Evolutionary conservation across 2,329 filamentous ascomycete species (phyloP).

Genomic region (Verticillium nubilum): DNA sequence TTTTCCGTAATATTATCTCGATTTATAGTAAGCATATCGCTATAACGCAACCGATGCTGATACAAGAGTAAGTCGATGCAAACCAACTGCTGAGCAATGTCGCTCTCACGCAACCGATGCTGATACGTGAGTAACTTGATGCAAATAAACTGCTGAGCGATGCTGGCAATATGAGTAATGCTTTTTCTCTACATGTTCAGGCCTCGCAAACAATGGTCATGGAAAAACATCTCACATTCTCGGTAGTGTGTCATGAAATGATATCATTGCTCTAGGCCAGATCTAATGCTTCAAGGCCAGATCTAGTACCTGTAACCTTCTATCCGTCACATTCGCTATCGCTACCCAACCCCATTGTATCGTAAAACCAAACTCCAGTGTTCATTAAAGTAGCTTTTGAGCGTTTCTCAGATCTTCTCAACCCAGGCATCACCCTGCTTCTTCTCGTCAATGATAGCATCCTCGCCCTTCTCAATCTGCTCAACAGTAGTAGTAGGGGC

Average conservation of each 20-base stretch:
- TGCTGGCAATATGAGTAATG: too few relatives aligned
- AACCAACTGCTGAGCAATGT: too few relatives aligned
- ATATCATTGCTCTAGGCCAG: not conserved
- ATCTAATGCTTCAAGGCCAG: not conserved
- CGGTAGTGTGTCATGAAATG: not conserved
- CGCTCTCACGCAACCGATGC: too few relatives aligned
- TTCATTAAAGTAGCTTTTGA: not conserved
- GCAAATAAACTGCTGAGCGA: too few relatives aligned
- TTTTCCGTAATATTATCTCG: too few relatives aligned
- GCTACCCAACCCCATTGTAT: not conserved
- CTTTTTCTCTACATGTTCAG: too few relatives aligned
- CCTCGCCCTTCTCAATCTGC: slow-evolving; percentile 1
- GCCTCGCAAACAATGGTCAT: too few relatives aligned
- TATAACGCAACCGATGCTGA: too few relatives aligned
- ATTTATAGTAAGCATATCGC: too few relatives aligned
- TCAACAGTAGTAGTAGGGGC: slow-evolving; percentile 13
- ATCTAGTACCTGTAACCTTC: not conserved
- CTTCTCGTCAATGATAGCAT: not conserved
- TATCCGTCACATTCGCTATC: not conserved
- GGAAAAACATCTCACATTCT: too few relatives aligned
- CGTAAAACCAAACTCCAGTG: not conserved
- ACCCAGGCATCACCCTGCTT: not conserved
- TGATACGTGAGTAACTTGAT: too few relatives aligned
- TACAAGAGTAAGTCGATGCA: too few relatives aligned
- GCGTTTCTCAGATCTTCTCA: not conserved